phyloP scores from a whole-genome alignment of 129 eudicot species.

The Glebionis coronaria region DNA sequence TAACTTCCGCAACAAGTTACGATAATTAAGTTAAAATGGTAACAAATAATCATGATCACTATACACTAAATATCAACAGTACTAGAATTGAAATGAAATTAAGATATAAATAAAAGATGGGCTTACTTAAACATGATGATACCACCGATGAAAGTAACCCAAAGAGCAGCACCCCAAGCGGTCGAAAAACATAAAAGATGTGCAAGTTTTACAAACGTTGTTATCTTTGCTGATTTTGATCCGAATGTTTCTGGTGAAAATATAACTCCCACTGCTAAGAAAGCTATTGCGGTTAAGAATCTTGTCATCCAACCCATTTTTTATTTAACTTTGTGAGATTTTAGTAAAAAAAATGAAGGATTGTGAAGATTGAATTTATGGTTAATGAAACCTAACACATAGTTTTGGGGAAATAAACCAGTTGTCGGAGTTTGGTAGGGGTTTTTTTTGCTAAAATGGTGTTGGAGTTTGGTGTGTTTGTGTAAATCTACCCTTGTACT shows the following conservation, averaged over 20 bases:
- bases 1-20: too few relatives aligned
- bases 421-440: constrained; percentile 8
- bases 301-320: constrained; percentile 78
- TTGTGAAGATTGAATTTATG: background rate
- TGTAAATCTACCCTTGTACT: background rate
- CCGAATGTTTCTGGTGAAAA: constrained; percentile 90
- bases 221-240: constrained; percentile 55
- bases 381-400: constrained; percentile 11
- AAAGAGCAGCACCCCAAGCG: constrained; percentile 96
- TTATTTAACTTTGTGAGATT: background rate
- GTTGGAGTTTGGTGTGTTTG: constrained; percentile 1
- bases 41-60: background rate
- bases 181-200: constrained; percentile 90
- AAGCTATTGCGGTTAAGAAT: constrained; percentile 68
- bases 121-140: constrained; percentile 95
- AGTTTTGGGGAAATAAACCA: background rate
- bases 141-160: constrained; percentile 99
- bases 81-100: background rate
- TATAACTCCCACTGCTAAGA: constrained; percentile 70
- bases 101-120: background rate
- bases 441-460: constrained; percentile 1
- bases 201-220: constrained; percentile 57
- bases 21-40: background rate
- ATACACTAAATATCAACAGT: background rate
- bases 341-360: background rate